These are phyloP conservation scores for Penicillium sp. DNA, from an alignment of 2,329 filamentous ascomycete species.

Conservation along the genomic window DNA sequence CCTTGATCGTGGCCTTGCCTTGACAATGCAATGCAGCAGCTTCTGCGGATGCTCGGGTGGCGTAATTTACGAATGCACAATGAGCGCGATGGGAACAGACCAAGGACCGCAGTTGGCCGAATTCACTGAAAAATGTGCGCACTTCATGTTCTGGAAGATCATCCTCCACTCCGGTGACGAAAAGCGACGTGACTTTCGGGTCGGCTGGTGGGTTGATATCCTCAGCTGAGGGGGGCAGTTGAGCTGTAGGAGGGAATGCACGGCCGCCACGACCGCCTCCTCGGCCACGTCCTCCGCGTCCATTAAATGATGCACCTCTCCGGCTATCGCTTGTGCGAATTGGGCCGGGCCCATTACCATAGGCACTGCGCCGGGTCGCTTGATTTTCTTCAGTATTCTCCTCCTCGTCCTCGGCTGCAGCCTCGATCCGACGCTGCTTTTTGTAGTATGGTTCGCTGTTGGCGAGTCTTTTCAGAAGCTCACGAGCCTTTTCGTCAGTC, in stretches of 20 bases:
- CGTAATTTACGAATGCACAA: conserved; percentile 94
- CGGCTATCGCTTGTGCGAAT: conserved; percentile 68
- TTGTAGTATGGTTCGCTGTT: conserved; percentile 94
- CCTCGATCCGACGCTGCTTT: conserved; percentile 74
- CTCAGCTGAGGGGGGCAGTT: conserved; percentile 73
- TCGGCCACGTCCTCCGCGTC: conserved; percentile 50
- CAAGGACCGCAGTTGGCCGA: conserved; percentile 85
- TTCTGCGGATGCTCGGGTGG: conserved; percentile 79
- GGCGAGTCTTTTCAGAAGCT: conserved; percentile 77
- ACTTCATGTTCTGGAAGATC: conserved; percentile 90
- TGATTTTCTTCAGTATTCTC: conserved; percentile 34
- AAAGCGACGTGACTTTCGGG: conserved; percentile 83
- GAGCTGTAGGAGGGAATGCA: conserved; percentile 65
- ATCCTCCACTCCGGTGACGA: conserved; percentile 92
- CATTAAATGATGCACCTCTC: conserved; percentile 34
- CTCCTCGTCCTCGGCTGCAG: conserved; percentile 34
- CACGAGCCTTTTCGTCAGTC: conserved; percentile 92
- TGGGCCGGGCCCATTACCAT: conserved; percentile 54
- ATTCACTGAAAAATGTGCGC: conserved; percentile 81
- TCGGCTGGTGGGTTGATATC: conserved; percentile 85
- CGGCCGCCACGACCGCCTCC: conserved; percentile 50
- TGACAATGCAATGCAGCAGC: conserved; percentile 78
- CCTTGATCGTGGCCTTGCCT: conserved; percentile 82
- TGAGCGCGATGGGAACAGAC: conserved; percentile 97
- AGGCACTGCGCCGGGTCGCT: conserved; percentile 37